Percentiles rank a stretch among this genome's conserved stretches.
Conservation (phyloP, 1,284 basidiomycete species). For the Gymnopus androsaceus region DNA sequence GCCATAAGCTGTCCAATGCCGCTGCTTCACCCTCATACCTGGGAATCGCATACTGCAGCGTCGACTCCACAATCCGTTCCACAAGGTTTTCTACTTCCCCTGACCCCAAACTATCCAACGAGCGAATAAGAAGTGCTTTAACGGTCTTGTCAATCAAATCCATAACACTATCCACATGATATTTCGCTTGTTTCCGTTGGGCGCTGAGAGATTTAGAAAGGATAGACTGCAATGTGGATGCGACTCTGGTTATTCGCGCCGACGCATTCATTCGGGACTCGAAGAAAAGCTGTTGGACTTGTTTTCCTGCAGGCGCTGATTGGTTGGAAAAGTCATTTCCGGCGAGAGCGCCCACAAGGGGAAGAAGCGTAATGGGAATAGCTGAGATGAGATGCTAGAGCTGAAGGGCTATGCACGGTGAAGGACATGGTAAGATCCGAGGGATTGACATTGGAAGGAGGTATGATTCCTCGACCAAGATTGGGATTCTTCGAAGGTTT, state of each 20-base stretch:
- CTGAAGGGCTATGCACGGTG: constrained; percentile 62
- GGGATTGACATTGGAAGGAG: constrained; percentile 48
- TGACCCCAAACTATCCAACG: constrained; percentile 45
- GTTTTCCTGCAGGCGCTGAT: constrained; percentile 43
- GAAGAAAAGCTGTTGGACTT: constrained; percentile 68
- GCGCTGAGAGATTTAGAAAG: constrained; percentile 37
- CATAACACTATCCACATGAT: constrained; percentile 66
- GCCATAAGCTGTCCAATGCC: constrained; percentile 44
- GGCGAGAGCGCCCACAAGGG: constrained; percentile 81
- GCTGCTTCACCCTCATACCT: constrained; percentile 45
- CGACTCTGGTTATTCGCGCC: constrained; percentile 62
- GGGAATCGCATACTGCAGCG: constrained; percentile 75
- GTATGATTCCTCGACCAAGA: constrained; percentile 53
- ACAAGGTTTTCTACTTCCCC: constrained; percentile 67
- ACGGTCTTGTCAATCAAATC: constrained; percentile 73
- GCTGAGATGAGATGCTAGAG: constrained; percentile 66
- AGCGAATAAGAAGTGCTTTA: constrained; percentile 54
- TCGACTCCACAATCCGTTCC: constrained; percentile 70
- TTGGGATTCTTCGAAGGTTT: constrained; percentile 26
- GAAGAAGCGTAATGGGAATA: constrained; percentile 74
- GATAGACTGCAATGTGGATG: constrained; percentile 53
- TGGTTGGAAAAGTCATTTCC: constrained; percentile 82
- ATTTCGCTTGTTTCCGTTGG: too few species aligned
- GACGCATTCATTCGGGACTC: constrained; percentile 53
- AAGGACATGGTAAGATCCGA: constrained; percentile 52